Conservation (phyloP, 805 yeast genomes). For the Pichia occidentalis region DNA sequence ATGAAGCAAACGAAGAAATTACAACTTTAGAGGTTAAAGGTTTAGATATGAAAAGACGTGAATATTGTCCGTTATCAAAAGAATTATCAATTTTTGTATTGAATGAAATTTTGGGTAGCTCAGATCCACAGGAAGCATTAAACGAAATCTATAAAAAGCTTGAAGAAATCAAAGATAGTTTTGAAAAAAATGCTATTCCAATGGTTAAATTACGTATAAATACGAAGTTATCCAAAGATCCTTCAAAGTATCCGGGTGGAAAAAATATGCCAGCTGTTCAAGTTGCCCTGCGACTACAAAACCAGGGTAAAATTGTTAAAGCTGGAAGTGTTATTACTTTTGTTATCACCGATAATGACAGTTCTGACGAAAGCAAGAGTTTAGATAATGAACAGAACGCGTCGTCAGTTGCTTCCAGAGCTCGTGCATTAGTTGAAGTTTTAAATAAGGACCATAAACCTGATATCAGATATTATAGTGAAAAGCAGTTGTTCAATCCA, state of each 20-base stretch:
- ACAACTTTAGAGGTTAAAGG: constrained; percentile 84
- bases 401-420: constrained; percentile 63
- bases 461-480: constrained; percentile 75
- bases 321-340: constrained; percentile 89
- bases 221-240: constrained; percentile 86
- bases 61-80: constrained; percentile 87
- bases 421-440: constrained; percentile 74
- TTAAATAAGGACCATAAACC: constrained; percentile 51
- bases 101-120: constrained; percentile 60
- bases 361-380: too few species aligned
- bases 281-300: constrained; percentile 76
- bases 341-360: constrained; percentile 59
- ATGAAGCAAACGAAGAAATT: constrained; percentile 45
- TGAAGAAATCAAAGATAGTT: constrained; percentile 49
- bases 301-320: constrained; percentile 78
- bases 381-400: constrained; percentile 27
- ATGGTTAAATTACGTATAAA: constrained; percentile 69
- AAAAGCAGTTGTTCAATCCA: constrained; percentile 85
- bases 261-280: constrained; percentile 79
- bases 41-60: constrained; percentile 94
- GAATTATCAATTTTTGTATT: constrained; percentile 76
- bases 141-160: constrained; percentile 66
- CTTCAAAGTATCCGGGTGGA: constrained; percentile 75
- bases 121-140: constrained; percentile 72
- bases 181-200: constrained; percentile 56